Percentiles rank a stretch among this genome's conserved stretches.
These are phyloP conservation scores for Mortierella polycephala DNA, from an alignment of 371 early-diverging fungal genomes.

Conservation along the genomic window DNA sequence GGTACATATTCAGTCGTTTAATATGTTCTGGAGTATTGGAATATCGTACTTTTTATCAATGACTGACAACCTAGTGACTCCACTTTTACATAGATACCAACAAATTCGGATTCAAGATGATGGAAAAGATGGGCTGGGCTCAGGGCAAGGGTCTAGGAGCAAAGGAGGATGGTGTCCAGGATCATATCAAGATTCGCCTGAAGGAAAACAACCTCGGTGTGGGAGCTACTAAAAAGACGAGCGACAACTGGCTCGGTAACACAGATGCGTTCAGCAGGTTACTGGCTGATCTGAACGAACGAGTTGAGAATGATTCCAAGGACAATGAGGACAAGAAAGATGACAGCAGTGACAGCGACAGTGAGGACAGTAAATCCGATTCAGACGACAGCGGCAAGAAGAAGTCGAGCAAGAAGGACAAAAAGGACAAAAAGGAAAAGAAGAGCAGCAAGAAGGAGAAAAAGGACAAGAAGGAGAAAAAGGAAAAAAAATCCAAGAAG, in stretches of 20 bases:
- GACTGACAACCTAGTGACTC: too few species aligned
- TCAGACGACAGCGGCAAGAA: constrained; percentile 42
- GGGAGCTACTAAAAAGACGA: constrained; percentile 86
- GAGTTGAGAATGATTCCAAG: constrained; percentile 49
- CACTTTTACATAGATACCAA: constrained; percentile 67
- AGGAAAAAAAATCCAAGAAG: constrained; percentile 56
- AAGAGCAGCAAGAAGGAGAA: constrained; percentile 54
- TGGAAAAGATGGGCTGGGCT: constrained; percentile 95
- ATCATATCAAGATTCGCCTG: constrained; percentile 82
- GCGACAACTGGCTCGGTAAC: constrained; percentile 96
- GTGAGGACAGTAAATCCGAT: constrained; percentile 56
- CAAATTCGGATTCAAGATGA: constrained; percentile 91
- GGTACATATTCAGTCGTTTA: constrained; percentile 57
- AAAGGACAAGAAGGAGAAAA: constrained; percentile 53
- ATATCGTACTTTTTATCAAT: not conserved
- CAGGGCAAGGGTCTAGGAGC: constrained; percentile 94
- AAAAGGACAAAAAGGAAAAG: constrained; percentile 21
- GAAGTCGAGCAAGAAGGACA: constrained; percentile 28
- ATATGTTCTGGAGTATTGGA: not conserved
- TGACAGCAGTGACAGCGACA: constrained; percentile 32
- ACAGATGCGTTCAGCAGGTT: constrained; percentile 88
- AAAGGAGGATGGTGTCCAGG: constrained; percentile 83
- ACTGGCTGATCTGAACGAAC: constrained; percentile 79
- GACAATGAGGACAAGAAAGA: constrained; percentile 25
- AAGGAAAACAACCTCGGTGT: constrained; percentile 88